phyloP scores from a whole-genome alignment of 176 grass and related monocot genomes.

The Hordeum vulgare region DNA sequence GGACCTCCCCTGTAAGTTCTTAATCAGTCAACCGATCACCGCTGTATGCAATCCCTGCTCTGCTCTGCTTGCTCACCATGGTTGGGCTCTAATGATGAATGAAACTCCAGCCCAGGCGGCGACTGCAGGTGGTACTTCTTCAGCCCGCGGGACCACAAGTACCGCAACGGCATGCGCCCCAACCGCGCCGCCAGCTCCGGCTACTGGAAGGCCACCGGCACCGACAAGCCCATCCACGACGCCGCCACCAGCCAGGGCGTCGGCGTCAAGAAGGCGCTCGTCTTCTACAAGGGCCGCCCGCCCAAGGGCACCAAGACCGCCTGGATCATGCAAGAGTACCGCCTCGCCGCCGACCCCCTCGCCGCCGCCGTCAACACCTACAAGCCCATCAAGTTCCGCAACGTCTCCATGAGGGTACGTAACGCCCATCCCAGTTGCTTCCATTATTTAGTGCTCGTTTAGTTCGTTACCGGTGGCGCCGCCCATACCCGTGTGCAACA shows the following conservation, averaged over 20 bases:
- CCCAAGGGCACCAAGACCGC: conserved; percentile 78
- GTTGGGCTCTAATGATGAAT: background rate
- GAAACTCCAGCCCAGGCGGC: conserved; percentile 49
- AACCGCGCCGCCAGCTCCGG: conserved; percentile 81
- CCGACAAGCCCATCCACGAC: conserved; percentile 78
- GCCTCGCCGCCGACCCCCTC: conserved; percentile 38
- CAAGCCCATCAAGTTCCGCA: conserved; percentile 48
- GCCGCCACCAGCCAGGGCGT: conserved; percentile 34
- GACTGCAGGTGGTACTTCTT: conserved; percentile 97
- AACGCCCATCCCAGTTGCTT: background rate
- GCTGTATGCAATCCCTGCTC: too few species aligned
- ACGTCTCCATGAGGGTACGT: conserved; percentile 92
- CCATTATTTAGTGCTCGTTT: background rate
- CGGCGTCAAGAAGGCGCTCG: conserved; percentile 94
- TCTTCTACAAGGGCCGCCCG: conserved; percentile 80
- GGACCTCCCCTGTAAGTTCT: conserved; percentile 66
- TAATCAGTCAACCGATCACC: background rate
- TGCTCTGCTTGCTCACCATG: too few species aligned
- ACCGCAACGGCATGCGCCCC: conserved; percentile 82
- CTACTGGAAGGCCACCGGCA: conserved; percentile 99
- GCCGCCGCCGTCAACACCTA: conserved; percentile 24
- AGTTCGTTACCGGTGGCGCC: background rate
- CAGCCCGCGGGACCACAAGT: conserved; percentile 88
- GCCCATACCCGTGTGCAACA: background rate
- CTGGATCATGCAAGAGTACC: conserved; percentile 99